These are phyloP conservation scores for Lagenidium sp. DNA, from an alignment of 352 stramenopile genomes.

Conservation along the genomic window DNA sequence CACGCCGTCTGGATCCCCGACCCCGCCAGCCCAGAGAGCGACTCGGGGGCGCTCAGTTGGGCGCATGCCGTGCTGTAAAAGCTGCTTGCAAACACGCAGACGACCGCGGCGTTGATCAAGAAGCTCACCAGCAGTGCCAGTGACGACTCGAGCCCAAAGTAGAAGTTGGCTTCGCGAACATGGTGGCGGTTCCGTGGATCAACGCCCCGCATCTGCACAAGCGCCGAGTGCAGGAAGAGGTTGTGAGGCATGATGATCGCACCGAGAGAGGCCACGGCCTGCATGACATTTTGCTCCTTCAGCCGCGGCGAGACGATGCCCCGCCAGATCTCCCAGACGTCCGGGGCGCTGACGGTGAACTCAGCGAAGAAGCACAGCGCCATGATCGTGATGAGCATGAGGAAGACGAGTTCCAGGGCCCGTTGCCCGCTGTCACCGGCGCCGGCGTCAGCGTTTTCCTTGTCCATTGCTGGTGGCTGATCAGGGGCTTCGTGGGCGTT, in stretches of 20 bases:
- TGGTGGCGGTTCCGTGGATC: constrained; percentile 9
- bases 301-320: constrained; percentile 63
- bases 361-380: constrained; percentile 83
- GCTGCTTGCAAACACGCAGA: constrained; percentile 84
- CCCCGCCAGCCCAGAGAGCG: constrained; percentile 38
- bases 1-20: constrained; percentile 57
- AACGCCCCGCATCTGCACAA: constrained; percentile 58
- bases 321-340: constrained; percentile 54
- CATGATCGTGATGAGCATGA: constrained; percentile 84
- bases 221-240: constrained; percentile 91
- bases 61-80: constrained; percentile 76
- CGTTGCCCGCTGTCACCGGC: too few species aligned
- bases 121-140: constrained; percentile 84
- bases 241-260: constrained; percentile 96
- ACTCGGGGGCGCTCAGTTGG: constrained; percentile 29
- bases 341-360: constrained; percentile 56
- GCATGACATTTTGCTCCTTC: constrained; percentile 44
- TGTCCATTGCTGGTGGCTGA: too few species aligned
- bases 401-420: constrained; percentile 74
- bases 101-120: constrained; percentile 87
- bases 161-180: constrained; percentile 65
- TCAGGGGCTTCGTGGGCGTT: not conserved
- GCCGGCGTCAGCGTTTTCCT: not conserved
- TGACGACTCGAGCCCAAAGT: constrained; percentile 80
- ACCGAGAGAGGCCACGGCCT: constrained; percentile 74